Evolutionary conservation across 768 basidiomycete genomes (phyloP), one percentile per base, ranked within the genome.

Genomic region (Serendipita sp.): DNA sequence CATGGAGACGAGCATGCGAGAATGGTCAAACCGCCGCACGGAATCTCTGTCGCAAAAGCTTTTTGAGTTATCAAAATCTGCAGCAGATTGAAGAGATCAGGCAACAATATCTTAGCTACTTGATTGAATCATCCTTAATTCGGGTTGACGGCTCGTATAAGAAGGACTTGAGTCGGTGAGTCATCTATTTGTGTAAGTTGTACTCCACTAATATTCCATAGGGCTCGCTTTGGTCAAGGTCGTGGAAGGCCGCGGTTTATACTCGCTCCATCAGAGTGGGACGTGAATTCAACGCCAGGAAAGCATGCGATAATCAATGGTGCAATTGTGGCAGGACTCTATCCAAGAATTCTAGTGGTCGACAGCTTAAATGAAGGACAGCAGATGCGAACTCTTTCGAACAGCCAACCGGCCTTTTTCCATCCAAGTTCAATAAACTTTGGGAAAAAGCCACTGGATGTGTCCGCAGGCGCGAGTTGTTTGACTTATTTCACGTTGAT

Each of bases 61-160:
- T 83, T 68, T 76, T 95, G 40, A 92, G 88, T 67, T 83, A 91
- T 68, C 91, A 91, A 85, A 97, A 92, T 71, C 76, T 99, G 60
- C 86, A 91, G 74, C 92, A 96, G 74, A 95, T 99, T 34, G 95
- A 98, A 72, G 95, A 97, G 70, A 79, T 97, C 40, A 84, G 94
- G 33, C 91, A 93, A 70, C 95, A 99, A 71, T 83, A 91, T 66
- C 75, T 91, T 63, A 90, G 88, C 18, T 93, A 95, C 74, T 75
- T 98, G 50, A 81, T 95, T 11, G 95, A 98, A 71, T 89, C 92
- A 3, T 80, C 81, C 0, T 92, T 97, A 71, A 84, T 97, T 63
- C 78, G 77, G 63, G 85, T 84, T 11, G 84, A 88, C 64, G 74
- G 76, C 44, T 74, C 75, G 15, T 81, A 91, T 68, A 75, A 87